Evolutionary conservation across 2,329 filamentous ascomycete genomes (phyloP), one percentile per base, ranked within the genome.

Genomic region (Aspergillus tanneri): DNA sequence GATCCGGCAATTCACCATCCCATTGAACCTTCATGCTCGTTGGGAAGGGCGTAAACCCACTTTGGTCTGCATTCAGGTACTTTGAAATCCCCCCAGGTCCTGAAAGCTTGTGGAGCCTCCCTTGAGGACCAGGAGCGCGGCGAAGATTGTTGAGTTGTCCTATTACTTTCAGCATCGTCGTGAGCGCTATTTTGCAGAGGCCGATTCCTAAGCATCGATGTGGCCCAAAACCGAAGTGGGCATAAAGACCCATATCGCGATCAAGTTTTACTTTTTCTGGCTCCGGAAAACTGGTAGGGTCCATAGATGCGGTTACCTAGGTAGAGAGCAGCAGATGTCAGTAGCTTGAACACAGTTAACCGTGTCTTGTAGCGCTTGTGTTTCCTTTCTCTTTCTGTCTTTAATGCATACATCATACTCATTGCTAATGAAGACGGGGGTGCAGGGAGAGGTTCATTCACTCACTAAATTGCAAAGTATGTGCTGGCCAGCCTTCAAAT

Each of bases 161-260:
- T 24, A 74, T 60, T 0, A 72, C 66, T 50, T 69, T 70, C 8
- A 73, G 61, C 64, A 72, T 72, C 6, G 69, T 66, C 3, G 69
- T 64, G 32, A 69, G 56, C 23, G 61, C 65, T n/a, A 61, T 42
- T 39, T 66, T 62, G 45, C 63, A 66, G 22, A 69, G 56, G 10
- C 52, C 63, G 11, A 65, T 45, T 3, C 84, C 85, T 0, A 89
- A 70, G 54, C 81, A 85, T 11, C 78, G 71, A 57, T 88, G 82
- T 7, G 83, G 77, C 0, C 84, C 85, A 2, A 77, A 73, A 7
- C 81, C 80, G 55, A 85, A 84, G 64, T 83, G 79, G 47, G 86
- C 76, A 62, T 90, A 90, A 1, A 72, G 67, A 4, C 81, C 77
- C 21, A 85, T 63, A 0, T 85, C 81, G 0, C 87, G 81, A 12